Percentiles rank a stretch among this genome's conserved stretches.
phyloP scores from a whole-genome alignment of 192 early-diverging fungal species.

The Coemansia sp. region DNA sequence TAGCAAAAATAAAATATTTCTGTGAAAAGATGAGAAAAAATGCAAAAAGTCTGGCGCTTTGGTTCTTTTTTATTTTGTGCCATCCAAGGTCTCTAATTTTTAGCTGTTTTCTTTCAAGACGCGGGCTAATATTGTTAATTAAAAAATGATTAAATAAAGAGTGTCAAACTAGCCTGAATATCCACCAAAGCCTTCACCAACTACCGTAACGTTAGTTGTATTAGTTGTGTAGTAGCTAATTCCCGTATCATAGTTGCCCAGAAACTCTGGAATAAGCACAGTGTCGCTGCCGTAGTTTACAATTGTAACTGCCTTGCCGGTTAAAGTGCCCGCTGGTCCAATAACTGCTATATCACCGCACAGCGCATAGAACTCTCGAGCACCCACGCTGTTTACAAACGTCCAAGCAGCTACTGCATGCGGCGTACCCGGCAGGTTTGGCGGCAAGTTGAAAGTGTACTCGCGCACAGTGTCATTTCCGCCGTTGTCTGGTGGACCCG shows the following conservation, averaged over 20 bases:
- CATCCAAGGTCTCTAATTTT: too few relatives aligned
- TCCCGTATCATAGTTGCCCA: conserved; percentile 35
- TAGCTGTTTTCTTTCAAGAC: too few relatives aligned
- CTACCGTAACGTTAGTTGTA: not conserved
- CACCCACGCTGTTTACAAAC: conserved; percentile 64
- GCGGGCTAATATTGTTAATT: too few relatives aligned
- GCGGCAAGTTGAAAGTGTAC: conserved; percentile 59
- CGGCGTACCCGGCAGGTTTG: conserved; percentile 47
- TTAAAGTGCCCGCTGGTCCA: conserved; percentile 24
- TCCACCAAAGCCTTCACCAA: not conserved
- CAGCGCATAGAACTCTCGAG: conserved; percentile 53
- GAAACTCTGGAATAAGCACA: conserved; percentile 55
- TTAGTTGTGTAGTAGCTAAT: conserved; percentile 25
- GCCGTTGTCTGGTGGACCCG: conserved; percentile 1
- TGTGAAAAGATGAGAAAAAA: not conserved
- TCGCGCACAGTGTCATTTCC: conserved; percentile 10
- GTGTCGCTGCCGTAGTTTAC: conserved; percentile 37
- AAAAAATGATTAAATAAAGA: too few relatives aligned
- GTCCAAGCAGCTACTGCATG: conserved; percentile 61
- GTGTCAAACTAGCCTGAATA: too few relatives aligned
- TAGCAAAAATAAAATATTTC: too few relatives aligned
- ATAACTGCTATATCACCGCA: conserved; percentile 41
- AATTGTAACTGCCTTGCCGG: conserved; percentile 31
- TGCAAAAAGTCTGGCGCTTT: not conserved
- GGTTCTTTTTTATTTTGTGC: too few relatives aligned